Base-by-base conservation (phyloP, 2,329 filamentous ascomycete genomes). In the Aspergillus luchuensis region DNA sequence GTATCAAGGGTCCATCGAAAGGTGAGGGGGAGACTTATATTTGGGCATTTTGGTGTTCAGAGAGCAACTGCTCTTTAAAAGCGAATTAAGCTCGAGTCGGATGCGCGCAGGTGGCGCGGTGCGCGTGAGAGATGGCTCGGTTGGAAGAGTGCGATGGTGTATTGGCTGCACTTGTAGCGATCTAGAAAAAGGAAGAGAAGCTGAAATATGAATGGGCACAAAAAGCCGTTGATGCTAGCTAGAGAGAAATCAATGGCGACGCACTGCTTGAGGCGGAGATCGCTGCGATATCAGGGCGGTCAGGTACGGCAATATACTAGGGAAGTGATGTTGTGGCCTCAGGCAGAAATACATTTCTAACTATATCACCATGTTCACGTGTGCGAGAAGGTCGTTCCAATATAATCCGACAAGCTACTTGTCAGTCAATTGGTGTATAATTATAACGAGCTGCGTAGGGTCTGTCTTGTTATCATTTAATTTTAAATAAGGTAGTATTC, bases 21-120 rank as follows among this genome's bases (percentile, higher is more conserved):
- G 28, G 19, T 8, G 6, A 52, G 38, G 63, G 61, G 63, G 49
- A 53, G 33, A 85, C 89, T 86, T 86, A 94, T 92, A 95, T 85
- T 94, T 94, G 61, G 90, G 91, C 91, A 95, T 94, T 66, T 84
- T 90, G 82, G 62, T 56, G 38, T 58, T 67, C 64, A 47, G 38
- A 57, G 41, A 38, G 54, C 50, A 25, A 56, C 54, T 60, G 57
- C 56, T 63, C 50, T 60, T 30, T 47, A 30, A 15, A 48, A 55
- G 61, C 50, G 60, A 56, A 59, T 36, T 19, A 23, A 61, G 45
- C 57, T 61, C 45, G 33, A 49, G 59, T 62, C 39, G 56, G 56
- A 30, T 50, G 65, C 65, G 65, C 65, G 61, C 59, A 45, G 51
- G 45, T 54, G 56, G 62, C 61, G 62, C 63, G 64, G 54, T 54